These are phyloP conservation scores for Carex kokanica DNA, from an alignment of 176 grass and related monocot genomes.

Conservation along the genomic window DNA sequence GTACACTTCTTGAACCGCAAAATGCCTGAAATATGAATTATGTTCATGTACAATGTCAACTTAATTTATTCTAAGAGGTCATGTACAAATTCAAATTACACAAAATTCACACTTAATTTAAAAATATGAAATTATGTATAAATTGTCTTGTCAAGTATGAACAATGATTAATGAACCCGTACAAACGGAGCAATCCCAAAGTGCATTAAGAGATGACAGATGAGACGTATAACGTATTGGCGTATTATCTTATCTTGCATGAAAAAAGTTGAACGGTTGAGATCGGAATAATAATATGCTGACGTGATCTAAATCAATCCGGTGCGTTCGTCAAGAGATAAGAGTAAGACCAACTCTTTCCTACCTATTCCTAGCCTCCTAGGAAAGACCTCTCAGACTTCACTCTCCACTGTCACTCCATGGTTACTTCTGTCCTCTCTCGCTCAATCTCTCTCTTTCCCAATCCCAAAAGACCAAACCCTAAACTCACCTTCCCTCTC, in stretches of 20 bases:
- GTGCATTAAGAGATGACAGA: too few relatives aligned
- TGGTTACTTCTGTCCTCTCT: constrained; percentile 26
- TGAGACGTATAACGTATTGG: too few relatives aligned
- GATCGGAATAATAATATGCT: not conserved
- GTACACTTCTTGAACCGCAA: not conserved
- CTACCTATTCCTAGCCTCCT: too few relatives aligned
- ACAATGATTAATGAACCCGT: too few relatives aligned
- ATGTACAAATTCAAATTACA: not conserved
- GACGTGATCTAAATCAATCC: not conserved
- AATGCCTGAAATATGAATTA: not conserved
- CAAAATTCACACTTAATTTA: not conserved
- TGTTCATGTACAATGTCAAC: not conserved
- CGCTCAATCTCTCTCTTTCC: constrained; percentile 5
- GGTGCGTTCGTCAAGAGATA: not conserved
- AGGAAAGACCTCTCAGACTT: not conserved
- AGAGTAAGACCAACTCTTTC: not conserved
- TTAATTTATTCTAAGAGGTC: not conserved
- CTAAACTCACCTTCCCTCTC: constrained; percentile 22
- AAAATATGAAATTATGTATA: not conserved
- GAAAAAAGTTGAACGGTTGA: too few relatives aligned
- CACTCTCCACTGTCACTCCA: constrained; percentile 7
- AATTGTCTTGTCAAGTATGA: not conserved
- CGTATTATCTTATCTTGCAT: too few relatives aligned
- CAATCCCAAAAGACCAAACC: not conserved
- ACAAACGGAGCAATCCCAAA: not conserved